Evolutionary conservation across 192 early-diverging fungal genomes (phyloP).

Genomic region (Geranomyces michiganensis): DNA sequence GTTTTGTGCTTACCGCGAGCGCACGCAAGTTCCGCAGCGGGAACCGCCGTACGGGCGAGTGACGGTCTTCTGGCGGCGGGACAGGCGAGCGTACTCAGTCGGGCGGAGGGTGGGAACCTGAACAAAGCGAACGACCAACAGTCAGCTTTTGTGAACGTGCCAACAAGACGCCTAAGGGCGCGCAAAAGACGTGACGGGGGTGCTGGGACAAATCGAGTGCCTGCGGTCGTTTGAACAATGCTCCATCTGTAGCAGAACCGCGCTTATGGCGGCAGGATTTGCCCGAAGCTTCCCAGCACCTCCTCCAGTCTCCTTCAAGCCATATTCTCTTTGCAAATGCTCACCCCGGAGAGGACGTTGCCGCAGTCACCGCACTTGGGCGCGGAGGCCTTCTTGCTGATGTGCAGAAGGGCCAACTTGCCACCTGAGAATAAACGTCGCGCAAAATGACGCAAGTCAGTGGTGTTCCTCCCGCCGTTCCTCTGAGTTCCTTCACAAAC

Average conservation of each 20-base stretch:
- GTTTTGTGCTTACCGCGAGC: constrained; percentile 53
- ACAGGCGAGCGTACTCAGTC: constrained; percentile 85
- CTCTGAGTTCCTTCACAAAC: background rate
- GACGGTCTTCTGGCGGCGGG: constrained; percentile 91
- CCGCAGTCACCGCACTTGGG: constrained; percentile 99
- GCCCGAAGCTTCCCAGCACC: background rate
- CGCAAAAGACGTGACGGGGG: too few species aligned
- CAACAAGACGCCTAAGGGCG: too few species aligned
- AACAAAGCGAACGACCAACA: background rate
- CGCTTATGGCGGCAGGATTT: background rate
- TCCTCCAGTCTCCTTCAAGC: background rate
- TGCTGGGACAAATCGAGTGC: too few species aligned
- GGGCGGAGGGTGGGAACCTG: constrained; percentile 91
- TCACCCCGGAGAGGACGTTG: constrained; percentile 82
- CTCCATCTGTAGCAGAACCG: too few species aligned
- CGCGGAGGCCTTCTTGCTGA: constrained; percentile 88
- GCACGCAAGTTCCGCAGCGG: constrained; percentile 88
- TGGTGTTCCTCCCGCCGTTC: background rate
- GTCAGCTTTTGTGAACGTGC: background rate
- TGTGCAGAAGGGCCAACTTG: constrained; percentile 88
- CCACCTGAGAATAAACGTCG: constrained; percentile 62
- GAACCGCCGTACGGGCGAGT: constrained; percentile 96
- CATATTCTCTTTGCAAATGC: constrained; percentile 19
- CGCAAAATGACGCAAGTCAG: background rate
- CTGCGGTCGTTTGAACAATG: too few species aligned